phyloP scores from a whole-genome alignment of 169 alveolate genomes.

The Eimeria acervulina region DNA sequence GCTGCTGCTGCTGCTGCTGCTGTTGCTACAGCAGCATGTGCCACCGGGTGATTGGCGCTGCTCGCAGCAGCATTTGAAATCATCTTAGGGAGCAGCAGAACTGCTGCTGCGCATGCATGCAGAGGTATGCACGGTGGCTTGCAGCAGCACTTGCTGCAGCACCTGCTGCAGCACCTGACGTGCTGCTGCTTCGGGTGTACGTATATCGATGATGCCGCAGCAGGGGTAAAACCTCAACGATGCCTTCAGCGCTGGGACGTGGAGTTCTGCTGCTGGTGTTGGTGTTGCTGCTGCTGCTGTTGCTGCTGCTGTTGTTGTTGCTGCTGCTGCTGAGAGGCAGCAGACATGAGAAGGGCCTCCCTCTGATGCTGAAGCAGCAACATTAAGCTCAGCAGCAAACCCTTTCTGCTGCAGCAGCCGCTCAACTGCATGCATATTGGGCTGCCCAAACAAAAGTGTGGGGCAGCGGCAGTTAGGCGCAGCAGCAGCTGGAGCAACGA shows the following conservation, averaged over 20 bases:
- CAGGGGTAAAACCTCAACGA: constrained; percentile 5
- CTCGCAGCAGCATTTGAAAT: neutral
- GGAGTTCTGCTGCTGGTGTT: neutral
- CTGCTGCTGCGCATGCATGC: neutral
- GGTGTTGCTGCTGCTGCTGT: neutral
- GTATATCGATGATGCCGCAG: neutral
- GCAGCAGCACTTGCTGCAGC: constrained; percentile 67
- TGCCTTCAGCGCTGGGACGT: constrained; percentile 12
- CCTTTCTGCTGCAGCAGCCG: constrained; percentile 53
- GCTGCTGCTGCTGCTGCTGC: constrained; percentile 37
- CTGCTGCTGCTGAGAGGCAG: constrained; percentile 38
- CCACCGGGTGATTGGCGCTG: neutral
- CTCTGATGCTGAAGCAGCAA: constrained; percentile 9
- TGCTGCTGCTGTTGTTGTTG: constrained; percentile 22
- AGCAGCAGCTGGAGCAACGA: constrained; percentile 5
- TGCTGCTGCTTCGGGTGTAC: neutral
- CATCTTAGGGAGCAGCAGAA: neutral
- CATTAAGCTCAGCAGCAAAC: neutral
- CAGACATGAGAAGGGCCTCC: neutral
- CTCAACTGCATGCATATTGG: neutral
- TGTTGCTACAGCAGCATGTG: constrained; percentile 18
- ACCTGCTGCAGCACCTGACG: constrained; percentile 34
- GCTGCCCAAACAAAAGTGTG: constrained; percentile 38
- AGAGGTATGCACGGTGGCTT: neutral
- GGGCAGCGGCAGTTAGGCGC: constrained; percentile 45